Conservation (phyloP, 2,329 filamentous ascomycete species). For the Monosporascus sp. region DNA sequence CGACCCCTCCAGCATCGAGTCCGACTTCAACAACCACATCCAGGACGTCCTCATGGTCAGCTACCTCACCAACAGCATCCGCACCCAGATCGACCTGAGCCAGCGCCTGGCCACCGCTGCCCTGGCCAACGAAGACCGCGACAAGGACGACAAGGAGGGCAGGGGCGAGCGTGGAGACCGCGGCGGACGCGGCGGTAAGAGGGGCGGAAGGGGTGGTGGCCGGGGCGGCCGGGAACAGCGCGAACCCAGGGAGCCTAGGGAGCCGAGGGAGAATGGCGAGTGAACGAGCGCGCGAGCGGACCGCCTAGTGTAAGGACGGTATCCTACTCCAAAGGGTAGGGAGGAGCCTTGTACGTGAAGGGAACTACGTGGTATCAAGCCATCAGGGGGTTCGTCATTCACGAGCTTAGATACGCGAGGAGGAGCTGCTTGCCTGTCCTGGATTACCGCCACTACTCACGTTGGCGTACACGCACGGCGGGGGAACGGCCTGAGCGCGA, state of each 20-base stretch:
- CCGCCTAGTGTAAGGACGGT: no score
- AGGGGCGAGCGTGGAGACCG: conserved; percentile 35
- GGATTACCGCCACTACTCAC: background rate
- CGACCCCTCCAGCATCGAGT: conserved; percentile 81
- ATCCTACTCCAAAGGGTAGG: background rate
- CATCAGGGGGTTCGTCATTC: background rate
- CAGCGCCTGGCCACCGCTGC: conserved; percentile 85
- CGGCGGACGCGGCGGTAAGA: conserved; percentile 38
- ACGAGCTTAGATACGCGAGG: background rate
- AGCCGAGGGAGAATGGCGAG: conserved; percentile 27
- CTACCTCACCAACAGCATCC: conserved; percentile 97
- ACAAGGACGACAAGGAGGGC: conserved; percentile 33
- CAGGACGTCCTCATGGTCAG: conserved; percentile 98
- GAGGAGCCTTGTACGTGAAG: background rate
- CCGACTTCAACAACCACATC: conserved; percentile 99
- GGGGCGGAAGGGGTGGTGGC: conserved; percentile 36
- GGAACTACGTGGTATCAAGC: background rate
- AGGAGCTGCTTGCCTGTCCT: background rate
- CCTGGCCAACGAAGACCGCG: conserved; percentile 44
- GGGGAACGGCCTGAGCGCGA: background rate
- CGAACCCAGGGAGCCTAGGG: conserved; percentile 45
- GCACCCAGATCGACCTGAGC: conserved; percentile 96
- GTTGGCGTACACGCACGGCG: background rate
- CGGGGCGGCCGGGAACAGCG: conserved; percentile 45
- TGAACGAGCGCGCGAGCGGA: conserved; percentile 4